A percentile compares a stretch with the other conserved stretches of the same genome.
These are phyloP conservation scores for Eremothecium gossypii DNA, from an alignment of 1,139 yeast species.

Conservation along the genomic window DNA sequence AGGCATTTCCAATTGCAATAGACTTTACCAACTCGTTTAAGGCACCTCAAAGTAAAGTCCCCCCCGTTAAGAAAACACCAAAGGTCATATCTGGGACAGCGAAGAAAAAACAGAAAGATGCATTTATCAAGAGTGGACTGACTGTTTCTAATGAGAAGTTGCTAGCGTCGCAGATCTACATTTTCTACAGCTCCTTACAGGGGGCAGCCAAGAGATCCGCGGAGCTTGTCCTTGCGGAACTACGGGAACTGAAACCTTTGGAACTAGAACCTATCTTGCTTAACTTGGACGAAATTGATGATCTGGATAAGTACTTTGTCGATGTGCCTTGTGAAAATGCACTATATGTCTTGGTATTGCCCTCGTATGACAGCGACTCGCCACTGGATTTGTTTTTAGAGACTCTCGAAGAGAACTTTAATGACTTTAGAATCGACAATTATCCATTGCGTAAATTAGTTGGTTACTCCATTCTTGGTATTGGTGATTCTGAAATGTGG, in stretches of 20 bases:
- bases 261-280: slow-evolving; percentile 43
- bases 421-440: slow-evolving; percentile 80
- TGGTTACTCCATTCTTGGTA: slow-evolving; percentile 79
- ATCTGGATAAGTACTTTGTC: slow-evolving; percentile 73
- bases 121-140: slow-evolving; percentile 22
- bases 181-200: slow-evolving; percentile 78
- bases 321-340: slow-evolving; percentile 46
- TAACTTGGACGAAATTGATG: slow-evolving; percentile 76
- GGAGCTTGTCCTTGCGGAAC: slow-evolving; percentile 29
- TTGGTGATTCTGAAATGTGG: slow-evolving; percentile 88
- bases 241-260: slow-evolving; percentile 32
- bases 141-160: slow-evolving; percentile 30
- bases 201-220: slow-evolving; percentile 76
- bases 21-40: slow-evolving; percentile 35
- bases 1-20: slow-evolving; percentile 29
- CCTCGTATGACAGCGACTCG: slow-evolving; percentile 88
- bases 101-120: slow-evolving; percentile 17
- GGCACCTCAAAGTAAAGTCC: slow-evolving; percentile 11
- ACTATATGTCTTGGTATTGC: slow-evolving; percentile 68
- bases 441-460: slow-evolving; percentile 58
- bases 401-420: slow-evolving; percentile 67
- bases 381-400: slow-evolving; percentile 85
- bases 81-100: slow-evolving; percentile 20
- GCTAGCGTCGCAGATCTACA: slow-evolving; percentile 35
- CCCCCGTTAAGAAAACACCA: slow-evolving; percentile 14